Evolutionary conservation across 2,329 filamentous ascomycete species (phyloP).

Genomic region (Didymella segeticola): DNA sequence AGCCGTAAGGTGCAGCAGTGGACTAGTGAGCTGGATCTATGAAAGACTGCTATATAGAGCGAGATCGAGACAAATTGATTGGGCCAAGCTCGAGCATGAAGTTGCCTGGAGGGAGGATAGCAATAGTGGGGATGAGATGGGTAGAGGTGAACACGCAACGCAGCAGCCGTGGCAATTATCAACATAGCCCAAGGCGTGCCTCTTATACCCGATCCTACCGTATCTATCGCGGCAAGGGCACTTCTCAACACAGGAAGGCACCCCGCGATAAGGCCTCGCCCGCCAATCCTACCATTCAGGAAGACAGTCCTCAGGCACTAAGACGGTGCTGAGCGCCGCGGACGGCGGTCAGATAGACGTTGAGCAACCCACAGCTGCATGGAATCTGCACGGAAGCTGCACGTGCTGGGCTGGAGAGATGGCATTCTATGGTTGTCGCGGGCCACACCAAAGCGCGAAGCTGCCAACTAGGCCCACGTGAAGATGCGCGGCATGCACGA

Average conservation of each 20-base stretch:
- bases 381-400: constrained; percentile 4
- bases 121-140: background rate
- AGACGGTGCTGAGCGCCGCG: constrained; percentile 8
- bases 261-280: constrained; percentile 17
- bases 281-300: constrained; percentile 11
- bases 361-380: constrained; percentile 16
- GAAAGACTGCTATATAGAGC: background rate
- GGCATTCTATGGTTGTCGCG: constrained; percentile 11
- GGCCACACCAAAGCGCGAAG: constrained; percentile 2
- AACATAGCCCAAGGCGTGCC: background rate
- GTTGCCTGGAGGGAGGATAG: background rate
- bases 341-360: constrained; percentile 10
- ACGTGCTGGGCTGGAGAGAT: constrained; percentile 7
- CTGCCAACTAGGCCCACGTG: constrained; percentile 13
- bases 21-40: background rate
- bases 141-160: background rate
- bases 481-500: constrained; percentile 14
- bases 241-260: constrained; percentile 16
- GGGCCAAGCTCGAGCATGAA: background rate
- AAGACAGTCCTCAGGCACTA: constrained; percentile 11
- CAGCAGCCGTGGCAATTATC: background rate
- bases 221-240: constrained; percentile 17
- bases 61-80: background rate
- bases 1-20: background rate
- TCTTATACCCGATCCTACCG: constrained; percentile 12